Percentiles rank a stretch among this genome's conserved stretches.
Evolutionary conservation across 495 filamentous ascomycete species (phyloP).

Genomic region (Astrothelium macrocarpum): DNA sequence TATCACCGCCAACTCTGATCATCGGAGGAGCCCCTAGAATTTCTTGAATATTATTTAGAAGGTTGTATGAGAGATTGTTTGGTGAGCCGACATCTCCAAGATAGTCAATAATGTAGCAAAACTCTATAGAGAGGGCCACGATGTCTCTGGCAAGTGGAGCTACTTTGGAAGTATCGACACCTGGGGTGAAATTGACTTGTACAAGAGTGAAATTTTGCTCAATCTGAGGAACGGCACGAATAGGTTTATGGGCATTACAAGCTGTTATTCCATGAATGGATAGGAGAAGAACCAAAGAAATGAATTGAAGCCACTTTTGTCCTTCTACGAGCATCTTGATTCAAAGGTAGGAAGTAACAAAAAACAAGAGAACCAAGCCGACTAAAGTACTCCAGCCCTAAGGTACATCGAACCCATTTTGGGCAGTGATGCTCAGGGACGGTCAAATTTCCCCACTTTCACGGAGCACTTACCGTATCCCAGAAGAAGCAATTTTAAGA

Average conservation of each 20-base stretch:
- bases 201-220: background rate
- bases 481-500: too few relatives aligned
- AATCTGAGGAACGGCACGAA: background rate
- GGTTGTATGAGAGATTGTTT: constrained; percentile 6
- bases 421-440: background rate
- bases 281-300: background rate
- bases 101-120: constrained; percentile 11
- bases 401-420: background rate
- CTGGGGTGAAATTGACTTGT: background rate
- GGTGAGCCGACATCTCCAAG: constrained; percentile 6
- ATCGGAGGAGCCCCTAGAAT: constrained; percentile 6
- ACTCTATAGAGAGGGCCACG: background rate
- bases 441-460: too few relatives aligned
- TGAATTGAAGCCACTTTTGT: background rate
- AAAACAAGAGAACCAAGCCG: background rate
- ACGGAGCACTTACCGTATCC: too few relatives aligned
- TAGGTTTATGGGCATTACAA: background rate
- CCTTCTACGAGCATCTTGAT: background rate
- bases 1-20: constrained; percentile 6
- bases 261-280: background rate
- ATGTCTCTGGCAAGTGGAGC: background rate
- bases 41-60: constrained; percentile 8
- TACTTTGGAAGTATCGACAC: background rate
- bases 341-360: background rate
- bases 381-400: background rate